Evolutionary conservation across 306 rosid species (phyloP).

Genomic region (Malus sieversii): DNA sequence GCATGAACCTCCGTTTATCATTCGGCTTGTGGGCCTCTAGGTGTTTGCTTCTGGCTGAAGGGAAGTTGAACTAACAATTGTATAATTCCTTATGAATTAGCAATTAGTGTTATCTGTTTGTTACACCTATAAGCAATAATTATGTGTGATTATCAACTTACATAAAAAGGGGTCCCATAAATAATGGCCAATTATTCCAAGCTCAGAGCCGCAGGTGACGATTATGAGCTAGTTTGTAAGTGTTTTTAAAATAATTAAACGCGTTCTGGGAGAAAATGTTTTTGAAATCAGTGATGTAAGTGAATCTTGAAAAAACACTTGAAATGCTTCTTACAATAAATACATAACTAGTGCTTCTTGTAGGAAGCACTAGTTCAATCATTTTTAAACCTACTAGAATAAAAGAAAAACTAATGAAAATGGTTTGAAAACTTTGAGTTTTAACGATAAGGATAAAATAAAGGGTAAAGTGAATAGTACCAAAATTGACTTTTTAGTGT

Average conservation of each 20-base stretch:
- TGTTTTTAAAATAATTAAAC: background rate
- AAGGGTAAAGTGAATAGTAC: too few relatives aligned
- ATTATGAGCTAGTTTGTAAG: too few relatives aligned
- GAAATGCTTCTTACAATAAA: too few relatives aligned
- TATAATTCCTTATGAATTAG: background rate
- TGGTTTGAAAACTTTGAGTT: too few relatives aligned
- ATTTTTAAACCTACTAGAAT: too few relatives aligned
- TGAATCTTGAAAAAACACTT: too few relatives aligned
- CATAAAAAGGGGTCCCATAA: background rate
- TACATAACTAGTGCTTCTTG: too few relatives aligned
- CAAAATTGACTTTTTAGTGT: too few relatives aligned
- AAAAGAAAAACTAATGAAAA: too few relatives aligned
- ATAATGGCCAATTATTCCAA: background rate
- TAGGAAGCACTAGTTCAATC: too few relatives aligned
- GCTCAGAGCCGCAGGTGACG: background rate
- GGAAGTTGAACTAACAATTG: background rate
- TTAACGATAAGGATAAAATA: too few relatives aligned
- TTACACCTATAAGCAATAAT: background rate
- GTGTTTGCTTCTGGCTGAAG: background rate
- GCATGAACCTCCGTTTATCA: background rate
- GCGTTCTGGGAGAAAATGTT: rapidly evolving
- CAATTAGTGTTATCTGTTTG: background rate
- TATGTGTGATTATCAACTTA: background rate
- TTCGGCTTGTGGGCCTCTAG: background rate
- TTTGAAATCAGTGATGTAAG: too few relatives aligned